Percentiles rank a stretch among this genome's conserved stretches.
These are phyloP conservation scores for Tetrastigma voinierianum DNA, from an alignment of 164 flowering plant species.

Conservation along the genomic window DNA sequence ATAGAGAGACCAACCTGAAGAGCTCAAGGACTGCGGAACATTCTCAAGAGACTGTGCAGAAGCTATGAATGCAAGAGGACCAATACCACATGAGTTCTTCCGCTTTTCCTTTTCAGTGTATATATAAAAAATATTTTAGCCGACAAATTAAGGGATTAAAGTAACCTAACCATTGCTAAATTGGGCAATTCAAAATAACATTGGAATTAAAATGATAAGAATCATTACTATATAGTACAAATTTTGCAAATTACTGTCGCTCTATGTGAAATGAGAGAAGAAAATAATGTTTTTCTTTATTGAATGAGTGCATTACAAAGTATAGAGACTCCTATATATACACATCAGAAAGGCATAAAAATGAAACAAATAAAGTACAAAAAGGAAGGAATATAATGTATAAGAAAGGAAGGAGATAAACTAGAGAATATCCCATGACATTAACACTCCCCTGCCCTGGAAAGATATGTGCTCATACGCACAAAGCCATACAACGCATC, in stretches of 20 bases:
- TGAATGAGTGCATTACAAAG: no score
- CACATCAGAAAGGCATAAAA: no score
- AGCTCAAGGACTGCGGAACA: conserved; percentile 68
- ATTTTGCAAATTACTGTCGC: background rate
- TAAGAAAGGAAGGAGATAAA: no score
- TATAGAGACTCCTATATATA: no score
- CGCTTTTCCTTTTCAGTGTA: conserved; percentile 60
- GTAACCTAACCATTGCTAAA: background rate
- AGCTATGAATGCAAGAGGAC: conserved; percentile 85
- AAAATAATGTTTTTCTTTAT: no score
- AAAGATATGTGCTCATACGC: no score
- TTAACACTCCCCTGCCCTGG: no score
- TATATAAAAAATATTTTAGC: conserved; percentile 6
- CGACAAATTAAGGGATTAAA: background rate
- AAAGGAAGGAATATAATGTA: no score
- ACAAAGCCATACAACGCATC: no score
- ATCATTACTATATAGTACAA: background rate
- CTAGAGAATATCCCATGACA: no score
- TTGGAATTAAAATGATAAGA: background rate
- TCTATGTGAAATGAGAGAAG: no score
- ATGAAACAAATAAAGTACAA: no score
- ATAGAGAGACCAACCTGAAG: conserved; percentile 56
- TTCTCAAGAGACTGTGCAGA: conserved; percentile 61
- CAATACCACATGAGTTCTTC: conserved; percentile 68
- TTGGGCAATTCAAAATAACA: background rate